Percentiles rank a stretch among this genome's conserved stretches.
phyloP scores from a whole-genome alignment of 768 basidiomycete species.

The Calocera cornea region DNA sequence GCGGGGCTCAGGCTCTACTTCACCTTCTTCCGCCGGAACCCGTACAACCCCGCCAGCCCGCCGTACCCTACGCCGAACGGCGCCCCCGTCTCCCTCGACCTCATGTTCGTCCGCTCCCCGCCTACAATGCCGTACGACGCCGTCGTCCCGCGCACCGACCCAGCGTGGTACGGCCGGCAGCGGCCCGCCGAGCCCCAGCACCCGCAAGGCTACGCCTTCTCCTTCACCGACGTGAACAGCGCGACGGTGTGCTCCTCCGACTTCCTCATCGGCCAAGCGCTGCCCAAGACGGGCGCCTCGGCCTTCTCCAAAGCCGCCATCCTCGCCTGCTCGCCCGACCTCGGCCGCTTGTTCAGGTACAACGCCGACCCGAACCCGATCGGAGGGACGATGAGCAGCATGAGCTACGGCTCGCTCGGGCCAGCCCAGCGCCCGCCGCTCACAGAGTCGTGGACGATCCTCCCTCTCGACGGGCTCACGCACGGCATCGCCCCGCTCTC shows the following conservation, averaged over 20 bases:
- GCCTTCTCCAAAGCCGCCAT: slow-evolving; percentile 16
- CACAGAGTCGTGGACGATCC: slow-evolving; percentile 60
- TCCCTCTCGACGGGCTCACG: slow-evolving; percentile 69
- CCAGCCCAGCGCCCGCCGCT: slow-evolving; percentile 43
- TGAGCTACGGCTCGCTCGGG: not conserved
- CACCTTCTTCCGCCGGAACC: slow-evolving; percentile 21
- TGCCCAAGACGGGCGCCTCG: slow-evolving; percentile 2
- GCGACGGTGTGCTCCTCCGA: slow-evolving; percentile 18
- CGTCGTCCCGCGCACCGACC: slow-evolving; percentile 41
- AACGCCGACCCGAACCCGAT: not conserved
- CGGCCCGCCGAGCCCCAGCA: slow-evolving; percentile 15
- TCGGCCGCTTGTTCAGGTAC: slow-evolving; percentile 7
- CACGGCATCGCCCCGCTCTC: slow-evolving; percentile 48
- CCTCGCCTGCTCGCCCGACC: slow-evolving; percentile 7
- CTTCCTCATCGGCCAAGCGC: slow-evolving; percentile 14
- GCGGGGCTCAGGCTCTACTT: slow-evolving; percentile 83
- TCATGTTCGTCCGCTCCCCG: slow-evolving; percentile 68
- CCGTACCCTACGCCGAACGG: slow-evolving; percentile 15
- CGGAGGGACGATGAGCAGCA: not conserved
- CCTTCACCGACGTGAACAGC: slow-evolving; percentile 17
- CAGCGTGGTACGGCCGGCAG: slow-evolving; percentile 48
- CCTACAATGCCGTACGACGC: slow-evolving; percentile 35
- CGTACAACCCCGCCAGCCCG: slow-evolving; percentile 18
- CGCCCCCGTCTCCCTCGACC: slow-evolving; percentile 37
- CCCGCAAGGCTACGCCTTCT: slow-evolving; percentile 7